Evolutionary conservation across 805 yeast species (phyloP), one percentile per base, ranked within the genome.

Genomic region (Ogataea glucozyma): DNA sequence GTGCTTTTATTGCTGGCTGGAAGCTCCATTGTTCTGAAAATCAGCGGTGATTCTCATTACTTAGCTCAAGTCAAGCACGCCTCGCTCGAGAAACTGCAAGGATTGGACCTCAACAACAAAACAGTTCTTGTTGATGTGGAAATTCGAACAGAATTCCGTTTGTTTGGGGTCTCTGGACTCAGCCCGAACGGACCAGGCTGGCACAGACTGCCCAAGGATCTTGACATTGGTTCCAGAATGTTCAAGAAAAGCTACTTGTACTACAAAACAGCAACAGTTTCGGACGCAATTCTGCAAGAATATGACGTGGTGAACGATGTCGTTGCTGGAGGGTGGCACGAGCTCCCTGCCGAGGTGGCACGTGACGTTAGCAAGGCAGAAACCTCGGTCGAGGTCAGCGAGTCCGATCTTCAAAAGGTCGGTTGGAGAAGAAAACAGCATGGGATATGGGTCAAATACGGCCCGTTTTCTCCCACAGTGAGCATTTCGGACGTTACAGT

Each of bases 361-460:
- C 8, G 13, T 5, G 48, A 47, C 4, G 39, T 45, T 24, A 42
- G 33, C n/a, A 21, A 17, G 22, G 26, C 43, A 4, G 27, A 26
- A 14, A 22, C 22, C 30, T 35, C 36, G 4, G 16, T 16, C 6
- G 40, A 38, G 37, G 27, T 18, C 26, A 17, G 9, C 13, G 29
- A 34, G 21, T 10, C 24, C 8, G 18, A 13, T 6, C 31, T 27
- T 17, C 14, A 27, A 13, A 38, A 56, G 4, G 53, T 54, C 18
- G 79, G 74, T 11, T 81, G 86, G 86, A 61, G 49, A 14, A 57
- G 65, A 19, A 69, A 67, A 41, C 57, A 67, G 4, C 52, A 68
- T 50, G 84, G 85, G 7, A 54, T 85, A 11, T 85, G 89, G 90
- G 67, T 77, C 22, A 75, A 76, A 48, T 68, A 68, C 38, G 88